Conservation (phyloP, 2,329 filamentous ascomycete genomes). For the Metarhizium robertsii region DNA sequence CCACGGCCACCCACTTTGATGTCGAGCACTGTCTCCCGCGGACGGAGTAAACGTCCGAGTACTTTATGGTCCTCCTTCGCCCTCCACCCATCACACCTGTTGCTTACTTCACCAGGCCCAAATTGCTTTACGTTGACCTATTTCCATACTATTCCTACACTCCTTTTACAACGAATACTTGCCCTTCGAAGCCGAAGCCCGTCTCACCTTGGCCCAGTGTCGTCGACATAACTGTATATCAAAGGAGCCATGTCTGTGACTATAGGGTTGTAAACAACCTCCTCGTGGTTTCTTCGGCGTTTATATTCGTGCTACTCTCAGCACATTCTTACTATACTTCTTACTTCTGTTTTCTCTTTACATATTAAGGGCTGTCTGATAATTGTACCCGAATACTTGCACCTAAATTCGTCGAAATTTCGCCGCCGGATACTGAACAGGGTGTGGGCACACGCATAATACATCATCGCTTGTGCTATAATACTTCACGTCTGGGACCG, state of each 20-base stretch:
- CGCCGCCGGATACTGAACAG: not conserved
- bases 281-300: not conserved
- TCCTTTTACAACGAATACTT: not conserved
- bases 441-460: not conserved
- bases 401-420: not conserved
- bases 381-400: not conserved
- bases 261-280: not conserved
- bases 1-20: not conserved
- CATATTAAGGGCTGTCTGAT: not conserved
- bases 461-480: not conserved
- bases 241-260: slow-evolving; percentile 1
- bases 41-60: slow-evolving; percentile 3
- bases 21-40: not conserved
- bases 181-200: not conserved
- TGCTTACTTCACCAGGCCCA: not conserved
- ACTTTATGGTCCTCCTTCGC: slow-evolving; percentile 21
- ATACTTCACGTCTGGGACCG: not conserved
- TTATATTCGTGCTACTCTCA: not conserved
- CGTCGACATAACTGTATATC: not conserved
- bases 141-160: not conserved
- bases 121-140: not conserved
- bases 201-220: not conserved
- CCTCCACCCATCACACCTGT: slow-evolving; percentile 11
- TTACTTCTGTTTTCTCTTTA: not conserved
- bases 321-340: not conserved